These are phyloP conservation scores for Puccinia coronata DNA, from an alignment of 1,284 basidiomycete genomes.

Conservation along the genomic window DNA sequence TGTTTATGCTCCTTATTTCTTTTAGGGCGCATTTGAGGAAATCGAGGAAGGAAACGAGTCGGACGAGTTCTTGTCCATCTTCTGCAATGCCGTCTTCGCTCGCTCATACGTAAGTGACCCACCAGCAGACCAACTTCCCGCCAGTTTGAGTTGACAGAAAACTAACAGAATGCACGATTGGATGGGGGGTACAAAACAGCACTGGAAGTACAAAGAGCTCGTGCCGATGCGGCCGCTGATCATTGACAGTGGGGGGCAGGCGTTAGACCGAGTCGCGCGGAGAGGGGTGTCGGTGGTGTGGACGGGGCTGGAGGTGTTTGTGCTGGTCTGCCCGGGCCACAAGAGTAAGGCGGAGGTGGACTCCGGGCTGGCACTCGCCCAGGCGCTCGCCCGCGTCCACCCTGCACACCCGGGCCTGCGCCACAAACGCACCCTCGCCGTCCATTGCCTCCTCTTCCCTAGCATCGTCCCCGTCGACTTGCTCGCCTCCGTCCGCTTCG, in stretches of 20 bases:
- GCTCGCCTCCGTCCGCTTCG: constrained; percentile 22
- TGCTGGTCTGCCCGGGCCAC: constrained; percentile 4
- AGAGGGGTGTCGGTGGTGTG: constrained; percentile 9
- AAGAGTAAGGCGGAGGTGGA: not conserved
- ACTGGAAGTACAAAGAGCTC: constrained; percentile 37
- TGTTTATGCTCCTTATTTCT: not conserved
- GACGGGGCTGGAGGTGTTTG: constrained; percentile 36
- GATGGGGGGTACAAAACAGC: not conserved
- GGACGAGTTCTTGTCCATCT: constrained; percentile 8
- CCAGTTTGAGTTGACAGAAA: not conserved
- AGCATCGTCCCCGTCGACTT: constrained; percentile 33
- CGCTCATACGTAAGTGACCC: constrained; percentile 32
- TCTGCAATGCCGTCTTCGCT: not conserved
- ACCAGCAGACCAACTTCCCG: too few relatives aligned
- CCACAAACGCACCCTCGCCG: constrained; percentile 1
- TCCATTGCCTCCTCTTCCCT: constrained; percentile 37
- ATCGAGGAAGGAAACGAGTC: constrained; percentile 27
- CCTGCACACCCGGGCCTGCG: not conserved
- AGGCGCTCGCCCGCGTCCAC: not conserved
- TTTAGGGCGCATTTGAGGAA: constrained; percentile 4
- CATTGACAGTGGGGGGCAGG: not conserved
- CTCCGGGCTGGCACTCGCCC: not conserved
- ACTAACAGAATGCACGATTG: not conserved
- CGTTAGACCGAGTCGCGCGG: not conserved
- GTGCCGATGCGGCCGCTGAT: constrained; percentile 16